phyloP scores from a whole-genome alignment of 306 rosid species.

The Cucumis hystrix region DNA sequence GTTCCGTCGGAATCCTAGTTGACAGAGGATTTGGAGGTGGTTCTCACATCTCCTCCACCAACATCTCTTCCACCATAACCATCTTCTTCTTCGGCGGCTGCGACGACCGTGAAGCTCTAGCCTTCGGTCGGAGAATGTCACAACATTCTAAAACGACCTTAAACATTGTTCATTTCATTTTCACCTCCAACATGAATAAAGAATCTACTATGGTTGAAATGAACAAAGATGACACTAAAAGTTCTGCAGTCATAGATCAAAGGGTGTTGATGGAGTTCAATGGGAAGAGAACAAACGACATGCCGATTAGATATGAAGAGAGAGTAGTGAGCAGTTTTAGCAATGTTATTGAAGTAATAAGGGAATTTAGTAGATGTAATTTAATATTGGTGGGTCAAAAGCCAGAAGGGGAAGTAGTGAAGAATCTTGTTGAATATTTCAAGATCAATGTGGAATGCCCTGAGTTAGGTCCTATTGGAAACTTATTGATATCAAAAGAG shows the following conservation, averaged over 20 bases:
- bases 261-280: conserved; percentile 17
- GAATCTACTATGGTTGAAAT: conserved; percentile 19
- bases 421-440: conserved; percentile 1
- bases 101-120: conserved; percentile 57
- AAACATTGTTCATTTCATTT: conserved; percentile 20
- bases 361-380: conserved; percentile 21
- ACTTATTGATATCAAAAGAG: conserved; percentile 26
- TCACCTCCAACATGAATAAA: conserved; percentile 7
- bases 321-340: conserved; percentile 14
- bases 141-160: conserved; percentile 49
- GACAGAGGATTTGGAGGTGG: conserved; percentile 63
- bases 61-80: conserved; percentile 22
- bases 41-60: conserved; percentile 40
- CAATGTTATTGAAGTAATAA: conserved; percentile 15
- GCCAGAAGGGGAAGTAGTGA: conserved; percentile 28
- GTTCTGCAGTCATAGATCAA: conserved; percentile 9
- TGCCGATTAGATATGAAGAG: conserved; percentile 25
- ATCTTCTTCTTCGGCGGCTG: conserved; percentile 46
- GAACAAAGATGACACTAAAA: not conserved
- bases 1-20: conserved; percentile 59
- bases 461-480: conserved; percentile 46
- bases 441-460: conserved; percentile 21
- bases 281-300: conserved; percentile 1
- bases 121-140: conserved; percentile 44
- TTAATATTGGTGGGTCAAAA: conserved; percentile 42